Evolutionary conservation across 2,329 filamentous ascomycete species (phyloP), one percentile per base, ranked within the genome.

Genomic region (Grosmannia penicillata): DNA sequence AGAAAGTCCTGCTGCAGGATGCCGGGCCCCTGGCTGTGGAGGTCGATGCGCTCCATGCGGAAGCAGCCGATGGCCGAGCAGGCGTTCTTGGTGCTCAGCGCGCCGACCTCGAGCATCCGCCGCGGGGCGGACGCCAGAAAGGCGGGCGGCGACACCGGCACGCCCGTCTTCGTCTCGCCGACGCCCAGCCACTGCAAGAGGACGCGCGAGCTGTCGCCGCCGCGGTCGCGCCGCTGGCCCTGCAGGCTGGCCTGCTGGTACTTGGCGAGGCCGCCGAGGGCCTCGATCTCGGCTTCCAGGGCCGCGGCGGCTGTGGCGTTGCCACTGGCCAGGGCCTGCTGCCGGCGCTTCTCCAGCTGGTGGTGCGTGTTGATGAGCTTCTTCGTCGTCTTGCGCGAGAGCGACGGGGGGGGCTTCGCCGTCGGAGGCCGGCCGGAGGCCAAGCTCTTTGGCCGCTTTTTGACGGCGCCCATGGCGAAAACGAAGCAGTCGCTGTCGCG

Each of bases 1-100:
- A 98, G 94, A 52, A 98, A 96, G 56, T 98, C 85, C 54, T 95
- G 85, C 56, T 93, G 76, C 41, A 77, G 54, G 47, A 98, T 98
- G 1, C 75, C 78, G 1, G 78, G 66, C 33, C 78, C 78, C 53
- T 93, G 85, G 43, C 86, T 91, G 57, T 93, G 82, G 40, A 98
- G 62, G 53, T 98, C 91, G 54, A 98, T 95, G 46, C 86, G 74
- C 44, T 78, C 72, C 49, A 93, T 75, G 26, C 81, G 65, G 49
- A 96, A 82, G 31, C 71, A 54, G 7, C 66, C 66, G 44, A 79
- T 81, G 43, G 65, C 72, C 1, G 86, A 89, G 56, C 86, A 93
- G 13, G 80, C 81, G 55, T 98, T 98, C 28, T 71, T 70, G 3
- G 77, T 82, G 48, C 84, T 93, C 37, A 98, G 62, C 1, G 87